Base-by-base conservation (phyloP, 495 filamentous ascomycete genomes). In the Chaetomium tenue region DNA sequence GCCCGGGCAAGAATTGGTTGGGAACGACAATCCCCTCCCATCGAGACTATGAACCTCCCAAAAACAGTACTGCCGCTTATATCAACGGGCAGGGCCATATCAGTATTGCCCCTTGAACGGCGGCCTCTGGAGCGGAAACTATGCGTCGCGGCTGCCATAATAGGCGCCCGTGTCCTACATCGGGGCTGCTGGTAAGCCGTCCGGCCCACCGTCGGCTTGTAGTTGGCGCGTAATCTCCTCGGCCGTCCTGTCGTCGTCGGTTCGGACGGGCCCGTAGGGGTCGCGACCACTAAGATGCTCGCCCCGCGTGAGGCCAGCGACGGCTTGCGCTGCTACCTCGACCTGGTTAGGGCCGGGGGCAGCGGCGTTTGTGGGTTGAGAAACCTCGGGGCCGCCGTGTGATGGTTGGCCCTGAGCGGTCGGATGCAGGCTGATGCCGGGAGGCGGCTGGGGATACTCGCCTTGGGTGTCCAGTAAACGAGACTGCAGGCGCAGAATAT, bases 401-500 rank as follows among this genome's bases (percentile, higher is more conserved):
- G 15, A 39, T 2, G 61, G 57, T 15, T 62, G 63, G 11, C 8
- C 48, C 28, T 55, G 62, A 12, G 22, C 62, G 53, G 68, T 70
- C 28, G 78, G 76, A 5, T 70, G 73, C 7, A 82, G 72, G 61
- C 73, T 78, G 28, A 82, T 60, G 56, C 77, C 82, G 1, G 80
- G 74, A 0, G 94, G 94, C 11, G 93, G 87, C 51, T 88, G 90
- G 0, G 94, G 95, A 56, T 89, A 87, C 68, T 95, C 91, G 66
- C 88, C 89, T 66, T 91, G 86, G 13, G 86, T 80, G 63, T 97
- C 93, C 55, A 97, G 83, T 15, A 98, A 85, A n/a, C 91, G 87
- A 9, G 87, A 89, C 72, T 98, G 95, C 26, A 98, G 80, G 68
- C 86, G 88, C 71, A 97, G 89, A 66, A 96, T 87, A 76, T 98